Conservation (phyloP, 2,329 filamentous ascomycete species). For the Fusarium aywerte region DNA sequence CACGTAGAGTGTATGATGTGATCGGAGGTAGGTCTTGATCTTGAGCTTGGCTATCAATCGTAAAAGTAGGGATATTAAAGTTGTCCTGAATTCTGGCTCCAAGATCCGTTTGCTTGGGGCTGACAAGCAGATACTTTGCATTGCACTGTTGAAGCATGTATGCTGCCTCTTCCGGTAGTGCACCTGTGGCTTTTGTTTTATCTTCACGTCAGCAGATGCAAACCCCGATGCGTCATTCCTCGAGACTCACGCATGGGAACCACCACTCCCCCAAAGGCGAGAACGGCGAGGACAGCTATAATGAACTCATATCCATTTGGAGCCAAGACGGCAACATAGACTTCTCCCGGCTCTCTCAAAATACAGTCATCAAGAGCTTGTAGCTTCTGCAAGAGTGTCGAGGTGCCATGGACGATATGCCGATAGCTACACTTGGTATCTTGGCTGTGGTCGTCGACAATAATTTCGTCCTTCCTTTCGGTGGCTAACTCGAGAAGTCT, state of each 20-base stretch:
- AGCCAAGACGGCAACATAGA: neutral
- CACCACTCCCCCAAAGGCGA: neutral
- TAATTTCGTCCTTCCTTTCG: neutral
- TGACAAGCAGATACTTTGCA: neutral
- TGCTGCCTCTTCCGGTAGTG: neutral
- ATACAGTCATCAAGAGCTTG: neutral
- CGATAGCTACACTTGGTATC: neutral
- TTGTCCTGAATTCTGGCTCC: neutral
- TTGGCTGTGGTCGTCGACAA: neutral
- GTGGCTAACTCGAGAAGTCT: neutral
- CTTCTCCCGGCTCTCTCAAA: neutral
- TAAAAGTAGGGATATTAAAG: neutral
- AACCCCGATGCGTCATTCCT: neutral
- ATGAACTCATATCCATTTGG: conserved; percentile 6
- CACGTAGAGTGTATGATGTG: neutral
- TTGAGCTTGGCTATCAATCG: neutral
- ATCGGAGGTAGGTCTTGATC: neutral
- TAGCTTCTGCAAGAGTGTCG: neutral
- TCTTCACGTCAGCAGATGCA: neutral
- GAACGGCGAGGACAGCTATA: neutral
- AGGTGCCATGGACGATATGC: neutral
- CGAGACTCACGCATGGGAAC: neutral
- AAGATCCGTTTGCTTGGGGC: neutral
- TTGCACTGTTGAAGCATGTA: conserved; percentile 2
- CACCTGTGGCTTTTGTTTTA: neutral